Percentiles rank a stretch among this genome's conserved stretches.
These are phyloP conservation scores for Plectosphaerella cucumerina DNA, from an alignment of 2,329 filamentous ascomycete genomes.

Conservation along the genomic window DNA sequence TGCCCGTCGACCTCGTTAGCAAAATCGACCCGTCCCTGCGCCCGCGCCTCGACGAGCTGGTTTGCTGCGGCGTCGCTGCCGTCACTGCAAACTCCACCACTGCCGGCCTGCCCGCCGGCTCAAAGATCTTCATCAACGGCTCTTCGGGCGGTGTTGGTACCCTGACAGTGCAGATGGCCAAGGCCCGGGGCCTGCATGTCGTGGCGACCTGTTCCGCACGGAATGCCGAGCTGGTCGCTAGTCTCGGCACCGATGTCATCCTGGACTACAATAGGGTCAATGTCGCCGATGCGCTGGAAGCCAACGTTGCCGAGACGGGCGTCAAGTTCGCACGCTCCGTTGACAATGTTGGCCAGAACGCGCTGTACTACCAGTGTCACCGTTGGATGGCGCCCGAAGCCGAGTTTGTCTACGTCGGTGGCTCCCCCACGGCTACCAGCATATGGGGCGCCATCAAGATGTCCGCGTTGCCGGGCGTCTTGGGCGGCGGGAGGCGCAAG, in stretches of 20 bases:
- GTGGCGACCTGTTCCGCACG: conserved; percentile 26
- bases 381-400: conserved; percentile 48
- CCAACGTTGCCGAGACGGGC: conserved; percentile 1
- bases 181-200: conserved; percentile 24
- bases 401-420: conserved; percentile 61
- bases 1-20: neutral
- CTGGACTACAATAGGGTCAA: conserved; percentile 26
- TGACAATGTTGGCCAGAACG: conserved; percentile 18
- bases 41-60: neutral
- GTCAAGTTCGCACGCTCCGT: conserved; percentile 18
- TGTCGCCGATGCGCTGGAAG: conserved; percentile 11
- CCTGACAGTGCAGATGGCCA: conserved; percentile 32
- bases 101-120: conserved; percentile 9
- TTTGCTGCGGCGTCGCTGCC: neutral
- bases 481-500: neutral
- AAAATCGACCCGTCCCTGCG: neutral
- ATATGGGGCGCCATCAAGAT: neutral
- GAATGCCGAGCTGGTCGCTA: conserved; percentile 24
- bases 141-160: conserved; percentile 27
- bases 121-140: conserved; percentile 27
- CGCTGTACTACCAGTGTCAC: conserved; percentile 13
- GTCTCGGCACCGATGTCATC: conserved; percentile 29
- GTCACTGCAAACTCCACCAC: neutral
- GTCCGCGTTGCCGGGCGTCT: neutral
- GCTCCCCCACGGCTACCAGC: conserved; percentile 1